Base-by-base conservation (phyloP, 2,329 filamentous ascomycete species). In the Colletotrichum sp. region DNA sequence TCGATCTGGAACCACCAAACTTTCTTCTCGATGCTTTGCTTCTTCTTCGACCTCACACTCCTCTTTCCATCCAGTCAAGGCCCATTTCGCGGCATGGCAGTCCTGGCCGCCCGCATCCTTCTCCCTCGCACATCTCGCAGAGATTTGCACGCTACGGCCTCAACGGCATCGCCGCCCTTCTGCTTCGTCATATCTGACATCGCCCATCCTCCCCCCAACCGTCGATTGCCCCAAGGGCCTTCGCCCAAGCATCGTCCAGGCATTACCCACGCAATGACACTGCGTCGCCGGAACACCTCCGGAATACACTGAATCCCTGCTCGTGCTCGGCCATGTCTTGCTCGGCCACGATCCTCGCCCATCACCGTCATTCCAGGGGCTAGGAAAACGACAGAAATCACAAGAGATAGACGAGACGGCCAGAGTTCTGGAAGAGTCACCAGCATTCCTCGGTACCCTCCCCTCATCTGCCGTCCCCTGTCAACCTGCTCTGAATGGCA, bases 401-500 rank as follows among this genome's bases (percentile, higher is more conserved):
- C 34, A 52, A 39, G 72, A 36, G 10, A 66, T 44, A 18, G 30
- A 64, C 59, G 26, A 59, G 63, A 26, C 12, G 57, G 63, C 34
- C 36, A 59, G 64, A 64, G 32, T 76, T 76, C 70, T 76, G 70
- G 73, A 76, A 76, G 57, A 52, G 44, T 64, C 63, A 60, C 55
- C 30, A 28, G 44, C 73, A 73, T 76, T 76, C 73, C 73, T 28
- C 63, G 32, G 18, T 55, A 15, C 34, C 24, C 34, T 55, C 24
- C 21, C 30, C 26, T 55, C 69, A 64, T 72, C 36, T 72, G 21
- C 55, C 64, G 39, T 28, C 9, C 62, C 72, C 57, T 62, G 59
- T 52, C 44, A 52, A 52, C 44, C 44, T 52, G 44, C 44, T 21
- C 44, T 52, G 44, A 34, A 75, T 72, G 32, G 26, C 57, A 57